Conservation (phyloP, 1,284 basidiomycete species). For the Pyrrhoderma noxium region DNA sequence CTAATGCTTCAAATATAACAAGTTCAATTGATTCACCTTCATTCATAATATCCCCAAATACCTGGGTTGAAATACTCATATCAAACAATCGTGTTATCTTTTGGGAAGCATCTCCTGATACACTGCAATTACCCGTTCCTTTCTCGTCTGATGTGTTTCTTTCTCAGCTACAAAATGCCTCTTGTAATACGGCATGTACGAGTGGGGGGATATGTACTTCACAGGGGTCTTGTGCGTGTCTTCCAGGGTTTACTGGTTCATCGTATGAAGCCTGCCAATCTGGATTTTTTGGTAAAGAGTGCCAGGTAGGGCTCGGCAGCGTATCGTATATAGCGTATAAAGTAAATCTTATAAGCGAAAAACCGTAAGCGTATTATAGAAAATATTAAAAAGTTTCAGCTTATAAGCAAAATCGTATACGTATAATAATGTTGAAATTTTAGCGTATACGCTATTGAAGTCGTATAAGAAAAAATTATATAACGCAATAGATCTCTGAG, state of each 20-base stretch:
- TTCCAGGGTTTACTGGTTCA: conserved; percentile 63
- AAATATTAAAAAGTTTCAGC: too few species aligned
- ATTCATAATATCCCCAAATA: conserved; percentile 52
- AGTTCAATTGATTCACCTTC: conserved; percentile 48
- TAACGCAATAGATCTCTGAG: too few species aligned
- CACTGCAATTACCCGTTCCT: conserved; percentile 59
- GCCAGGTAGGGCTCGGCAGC: conserved; percentile 48
- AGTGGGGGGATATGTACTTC: conserved; percentile 61
- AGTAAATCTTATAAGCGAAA: too few species aligned
- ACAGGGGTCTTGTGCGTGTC: conserved; percentile 62
- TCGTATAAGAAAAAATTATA: too few species aligned
- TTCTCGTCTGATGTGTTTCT: conserved; percentile 53
- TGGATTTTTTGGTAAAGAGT: conserved; percentile 67
- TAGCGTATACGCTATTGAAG: too few species aligned
- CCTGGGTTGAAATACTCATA: conserved; percentile 58
- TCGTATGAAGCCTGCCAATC: conserved; percentile 68
- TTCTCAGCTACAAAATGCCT: conserved; percentile 55
- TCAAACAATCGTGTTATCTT: conserved; percentile 49
- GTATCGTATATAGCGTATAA: too few species aligned
- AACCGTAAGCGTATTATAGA: too few species aligned
- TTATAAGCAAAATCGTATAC: too few species aligned
- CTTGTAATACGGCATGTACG: conserved; percentile 67
- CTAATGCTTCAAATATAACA: conserved; percentile 38
- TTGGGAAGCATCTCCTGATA: conserved; percentile 74
- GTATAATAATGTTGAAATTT: too few species aligned